phyloP scores from a whole-genome alignment of 2,329 filamentous ascomycete genomes.

The Fusarium buharicum region DNA sequence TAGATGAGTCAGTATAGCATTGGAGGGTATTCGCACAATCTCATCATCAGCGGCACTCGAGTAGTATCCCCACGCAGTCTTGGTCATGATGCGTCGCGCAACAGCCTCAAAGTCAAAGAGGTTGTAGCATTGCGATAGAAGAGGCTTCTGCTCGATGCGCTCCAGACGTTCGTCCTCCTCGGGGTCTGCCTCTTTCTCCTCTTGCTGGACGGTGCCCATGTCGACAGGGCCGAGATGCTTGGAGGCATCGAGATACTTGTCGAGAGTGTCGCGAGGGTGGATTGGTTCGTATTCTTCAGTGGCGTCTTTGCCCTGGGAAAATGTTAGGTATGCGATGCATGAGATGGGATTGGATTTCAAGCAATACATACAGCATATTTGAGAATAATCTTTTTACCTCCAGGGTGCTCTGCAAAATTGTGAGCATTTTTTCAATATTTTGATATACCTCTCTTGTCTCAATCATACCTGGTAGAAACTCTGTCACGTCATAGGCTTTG shows the following conservation, averaged over 20 bases:
- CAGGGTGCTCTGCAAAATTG: slow-evolving; percentile 76
- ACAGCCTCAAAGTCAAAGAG: slow-evolving; percentile 96
- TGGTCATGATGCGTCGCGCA: slow-evolving; percentile 91
- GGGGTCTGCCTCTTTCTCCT: slow-evolving; percentile 72
- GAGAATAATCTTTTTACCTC: slow-evolving; percentile 90
- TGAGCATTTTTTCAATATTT: slow-evolving; percentile 9
- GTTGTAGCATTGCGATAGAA: slow-evolving; percentile 90
- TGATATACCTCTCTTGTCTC: neutral
- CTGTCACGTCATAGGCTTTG: slow-evolving; percentile 89
- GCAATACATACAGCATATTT: slow-evolving; percentile 77
- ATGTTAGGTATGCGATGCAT: slow-evolving; percentile 17
- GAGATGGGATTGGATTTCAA: neutral
- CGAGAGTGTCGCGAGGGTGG: slow-evolving; percentile 85
- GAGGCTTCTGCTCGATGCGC: slow-evolving; percentile 78
- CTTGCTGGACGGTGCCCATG: slow-evolving; percentile 82
- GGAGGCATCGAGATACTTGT: slow-evolving; percentile 82
- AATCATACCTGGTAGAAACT: slow-evolving; percentile 78
- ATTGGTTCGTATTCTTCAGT: slow-evolving; percentile 93
- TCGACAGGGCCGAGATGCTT: slow-evolving; percentile 93
- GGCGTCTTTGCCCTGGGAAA: slow-evolving; percentile 80
- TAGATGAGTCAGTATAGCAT: neutral
- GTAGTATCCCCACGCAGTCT: slow-evolving; percentile 97
- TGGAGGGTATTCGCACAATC: slow-evolving; percentile 49
- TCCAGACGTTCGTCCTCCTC: slow-evolving; percentile 74
- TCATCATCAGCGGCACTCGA: slow-evolving; percentile 78